These are phyloP conservation scores for Plasmodium gaboni DNA, from an alignment of 169 alveolate genomes.

Conservation along the genomic window DNA sequence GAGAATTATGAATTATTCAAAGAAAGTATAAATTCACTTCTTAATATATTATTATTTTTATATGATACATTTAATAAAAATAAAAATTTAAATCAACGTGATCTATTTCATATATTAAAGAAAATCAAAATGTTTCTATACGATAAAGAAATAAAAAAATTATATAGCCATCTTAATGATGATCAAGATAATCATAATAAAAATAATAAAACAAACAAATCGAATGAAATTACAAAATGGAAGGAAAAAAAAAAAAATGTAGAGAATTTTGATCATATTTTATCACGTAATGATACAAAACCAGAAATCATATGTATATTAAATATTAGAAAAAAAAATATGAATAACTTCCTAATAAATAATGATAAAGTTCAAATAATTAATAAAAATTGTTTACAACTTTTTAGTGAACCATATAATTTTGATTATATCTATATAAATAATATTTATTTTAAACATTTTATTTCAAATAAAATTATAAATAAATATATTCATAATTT, in stretches of 20 bases:
- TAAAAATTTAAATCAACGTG: neutral
- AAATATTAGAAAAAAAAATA: constrained; percentile 35
- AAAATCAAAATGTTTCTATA: constrained; percentile 38
- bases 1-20: constrained; percentile 23
- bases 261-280: neutral
- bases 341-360: constrained; percentile 15
- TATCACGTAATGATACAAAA: neutral
- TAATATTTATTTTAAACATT: constrained; percentile 19
- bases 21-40: constrained; percentile 3
- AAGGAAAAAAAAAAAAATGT: neutral
- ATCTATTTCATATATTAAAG: constrained; percentile 1
- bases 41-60: constrained; percentile 19
- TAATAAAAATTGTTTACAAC: constrained; percentile 5
- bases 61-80: constrained; percentile 7
- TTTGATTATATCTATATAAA: constrained; percentile 42
- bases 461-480: constrained; percentile 23
- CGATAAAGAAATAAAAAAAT: constrained; percentile 16
- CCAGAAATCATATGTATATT: constrained; percentile 31
- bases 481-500: constrained; percentile 18
- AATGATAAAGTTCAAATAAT: constrained; percentile 23
- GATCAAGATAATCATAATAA: neutral
- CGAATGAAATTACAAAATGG: neutral
- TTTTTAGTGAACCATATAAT: constrained; percentile 18
- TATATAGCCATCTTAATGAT: constrained; percentile 5
- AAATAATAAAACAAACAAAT: neutral